Evolutionary conservation across 208 protist genomes (phyloP), one percentile per base, ranked within the genome.

Genomic region (Naegleria lovaniensis): DNA sequence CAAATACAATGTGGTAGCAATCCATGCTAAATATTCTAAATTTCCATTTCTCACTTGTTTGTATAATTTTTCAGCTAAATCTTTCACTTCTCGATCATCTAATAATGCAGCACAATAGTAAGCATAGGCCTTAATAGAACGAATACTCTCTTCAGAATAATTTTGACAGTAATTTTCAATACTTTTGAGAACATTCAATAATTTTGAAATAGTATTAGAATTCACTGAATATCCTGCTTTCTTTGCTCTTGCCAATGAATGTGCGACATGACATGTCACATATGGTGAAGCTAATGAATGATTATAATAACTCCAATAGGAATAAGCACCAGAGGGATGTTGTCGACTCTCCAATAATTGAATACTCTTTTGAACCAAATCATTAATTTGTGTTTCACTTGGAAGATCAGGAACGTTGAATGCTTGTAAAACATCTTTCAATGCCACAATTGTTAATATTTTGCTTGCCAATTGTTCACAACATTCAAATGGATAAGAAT

Each of bases 401-500:
- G 89, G 89, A 36, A 76, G 6, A 39, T 25, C 43, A 4, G 5
- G 5, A 15, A 85, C 43, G 0, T 84, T 33, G 9, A 90, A 90
- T 85, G 89, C 89, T 19, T 36, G 19, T 0, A 86, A 25, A 3
- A 90, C 79, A 40, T 90, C 55, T 25, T 41, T 51, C 15, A 85
- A 84, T 41, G 48, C 22, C 39, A 55, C 76, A 51, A 87, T 55
- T 5, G 33, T 22, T 36, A 76, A 36, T 29, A 90, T 36, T 36
- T 36, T 88, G 7, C 40, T 33, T 43, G 51, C 1, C 16, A 76
- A 84, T 58, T 88, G 67, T 51, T 92, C 85, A 39, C 25, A 59
- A 90, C 90, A 92, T 19, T 89, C 89, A 48, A 85, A 92, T 36
- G 41, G 39, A 85, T 92, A 92, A 33, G 55, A 36, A 25, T 76